A percentile compares a stretch with the other conserved stretches of the same genome.
Conservation (phyloP, 2,329 filamentous ascomycete genomes). For the Chaetomiaceae sp. region DNA sequence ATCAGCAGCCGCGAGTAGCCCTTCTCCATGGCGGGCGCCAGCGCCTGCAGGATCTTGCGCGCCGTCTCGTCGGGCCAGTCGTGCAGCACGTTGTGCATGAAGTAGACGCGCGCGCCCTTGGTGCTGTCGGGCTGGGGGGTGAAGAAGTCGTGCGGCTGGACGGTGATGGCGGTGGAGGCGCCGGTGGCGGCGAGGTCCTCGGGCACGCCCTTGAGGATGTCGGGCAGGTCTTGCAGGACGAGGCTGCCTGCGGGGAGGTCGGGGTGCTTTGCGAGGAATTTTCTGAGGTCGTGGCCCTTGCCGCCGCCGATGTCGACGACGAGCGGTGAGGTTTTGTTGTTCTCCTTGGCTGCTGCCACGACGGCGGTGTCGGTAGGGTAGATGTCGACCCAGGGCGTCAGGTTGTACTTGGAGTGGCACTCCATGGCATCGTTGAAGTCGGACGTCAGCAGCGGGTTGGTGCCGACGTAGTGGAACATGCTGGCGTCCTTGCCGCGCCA, state of each 20-base stretch:
- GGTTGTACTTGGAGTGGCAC: constrained; percentile 36
- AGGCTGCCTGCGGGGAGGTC: constrained; percentile 23
- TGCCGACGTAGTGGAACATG: constrained; percentile 32
- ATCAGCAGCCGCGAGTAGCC: constrained; percentile 31
- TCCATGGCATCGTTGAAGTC: constrained; percentile 37
- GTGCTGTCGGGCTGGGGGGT: constrained; percentile 26
- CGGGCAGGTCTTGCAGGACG: constrained; percentile 33
- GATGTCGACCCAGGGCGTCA: constrained; percentile 35
- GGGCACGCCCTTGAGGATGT: constrained; percentile 10
- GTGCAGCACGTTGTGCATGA: constrained; percentile 36
- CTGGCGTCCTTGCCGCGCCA: constrained; percentile 27
- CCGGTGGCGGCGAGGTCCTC: constrained; percentile 26
- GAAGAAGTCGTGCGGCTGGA: constrained; percentile 29
- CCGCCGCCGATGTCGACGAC: constrained; percentile 36
- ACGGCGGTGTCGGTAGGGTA: constrained; percentile 33
- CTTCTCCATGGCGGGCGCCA: constrained; percentile 31
- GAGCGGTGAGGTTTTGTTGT: constrained; percentile 16
- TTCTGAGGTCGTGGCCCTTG: constrained; percentile 36
- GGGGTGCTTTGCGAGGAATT: constrained; percentile 31
- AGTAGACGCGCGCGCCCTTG: constrained; percentile 33
- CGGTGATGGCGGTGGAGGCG: constrained; percentile 26
- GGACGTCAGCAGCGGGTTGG: constrained; percentile 28
- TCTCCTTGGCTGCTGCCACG: constrained; percentile 15
- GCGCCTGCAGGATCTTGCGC: constrained; percentile 32
- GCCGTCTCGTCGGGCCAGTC: constrained; percentile 35